These are phyloP conservation scores for Diutina neorugosa DNA, from an alignment of 1,139 yeast species.

Conservation along the genomic window DNA sequence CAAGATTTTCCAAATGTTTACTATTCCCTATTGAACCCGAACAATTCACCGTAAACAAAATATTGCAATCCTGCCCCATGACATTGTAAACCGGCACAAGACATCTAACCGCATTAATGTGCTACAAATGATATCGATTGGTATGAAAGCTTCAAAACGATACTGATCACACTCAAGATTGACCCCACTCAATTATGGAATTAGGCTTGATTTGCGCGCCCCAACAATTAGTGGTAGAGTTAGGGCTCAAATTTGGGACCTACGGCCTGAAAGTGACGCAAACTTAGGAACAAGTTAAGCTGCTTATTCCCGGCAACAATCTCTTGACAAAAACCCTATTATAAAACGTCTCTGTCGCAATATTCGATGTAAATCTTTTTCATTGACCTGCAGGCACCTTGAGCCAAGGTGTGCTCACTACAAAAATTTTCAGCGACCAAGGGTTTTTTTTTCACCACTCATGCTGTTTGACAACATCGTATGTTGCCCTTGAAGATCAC, in stretches of 20 bases:
- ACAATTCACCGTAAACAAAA: too few species aligned
- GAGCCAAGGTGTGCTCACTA: background rate
- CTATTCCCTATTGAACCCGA: too few species aligned
- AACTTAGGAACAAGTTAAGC: background rate
- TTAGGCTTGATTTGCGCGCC: background rate
- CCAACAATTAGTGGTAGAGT: too few species aligned
- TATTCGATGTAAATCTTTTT: background rate
- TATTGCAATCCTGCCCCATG: too few species aligned
- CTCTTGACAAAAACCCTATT: background rate
- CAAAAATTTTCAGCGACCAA: constrained; percentile 1
- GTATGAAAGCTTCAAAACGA: too few species aligned
- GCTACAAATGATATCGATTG: too few species aligned
- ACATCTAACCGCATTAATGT: background rate
- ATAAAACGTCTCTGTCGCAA: background rate
- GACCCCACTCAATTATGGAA: background rate
- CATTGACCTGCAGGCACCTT: background rate
- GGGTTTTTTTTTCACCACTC: constrained; percentile 2
- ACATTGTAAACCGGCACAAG: background rate
- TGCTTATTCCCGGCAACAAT: too few species aligned
- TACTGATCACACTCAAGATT: background rate
- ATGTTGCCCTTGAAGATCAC: background rate
- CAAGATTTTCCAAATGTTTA: too few species aligned
- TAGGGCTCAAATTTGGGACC: background rate
- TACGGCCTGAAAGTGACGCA: background rate
- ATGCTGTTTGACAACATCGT: constrained; percentile 4